Evolutionary conservation across 2,329 filamentous ascomycete genomes (phyloP), one percentile per base, ranked within the genome.

Genomic region (Fusarium sp.): DNA sequence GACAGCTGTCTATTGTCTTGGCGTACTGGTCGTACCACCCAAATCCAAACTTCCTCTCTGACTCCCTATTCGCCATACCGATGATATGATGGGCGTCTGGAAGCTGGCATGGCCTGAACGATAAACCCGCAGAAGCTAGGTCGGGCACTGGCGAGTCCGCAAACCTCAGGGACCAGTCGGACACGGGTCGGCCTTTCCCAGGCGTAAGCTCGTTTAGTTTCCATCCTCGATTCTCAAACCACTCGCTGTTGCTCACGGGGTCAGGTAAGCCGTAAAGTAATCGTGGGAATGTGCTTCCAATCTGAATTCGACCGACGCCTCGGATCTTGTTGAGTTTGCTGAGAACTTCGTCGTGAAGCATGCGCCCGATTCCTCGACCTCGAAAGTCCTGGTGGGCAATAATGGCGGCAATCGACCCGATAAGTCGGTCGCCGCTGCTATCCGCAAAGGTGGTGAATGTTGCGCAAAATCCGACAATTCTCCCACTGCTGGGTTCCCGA

Each of bases 1-100:
- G 81, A 58, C 82, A 82, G 9, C 85, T 84, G 70, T 86, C 84
- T 51, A 84, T 84, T 11, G 89, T 81, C 70, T 83, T 85, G 64
- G 84, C 84, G 71, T 91, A 91, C 74, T 90, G 87, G 74, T 91
- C 88, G 73, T 87, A 90, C 87, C 88, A 90, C 49, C 88, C 88
- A 73, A 89, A 85, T 51, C 84, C 83, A 36, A 84, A 82, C 67
- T 87, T 85, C 56, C 81, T 82, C 11, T 79, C 79, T 0, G 86
- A 87, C 62, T 87, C 85, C 58, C 80, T 82, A 62, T 85, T 85
- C 11, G 89, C 87, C 72, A 90, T 84, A 2, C 84, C 83, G 57
- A 89, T 75, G 3, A 90, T 85, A 31, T 77, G 71, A 40, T 84
- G 78, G 65, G 85, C 85, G 67, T 91, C 88, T 31, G 80, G 67